Base-by-base conservation (phyloP, 2,329 filamentous ascomycete genomes). In the Penicillium sp. region DNA sequence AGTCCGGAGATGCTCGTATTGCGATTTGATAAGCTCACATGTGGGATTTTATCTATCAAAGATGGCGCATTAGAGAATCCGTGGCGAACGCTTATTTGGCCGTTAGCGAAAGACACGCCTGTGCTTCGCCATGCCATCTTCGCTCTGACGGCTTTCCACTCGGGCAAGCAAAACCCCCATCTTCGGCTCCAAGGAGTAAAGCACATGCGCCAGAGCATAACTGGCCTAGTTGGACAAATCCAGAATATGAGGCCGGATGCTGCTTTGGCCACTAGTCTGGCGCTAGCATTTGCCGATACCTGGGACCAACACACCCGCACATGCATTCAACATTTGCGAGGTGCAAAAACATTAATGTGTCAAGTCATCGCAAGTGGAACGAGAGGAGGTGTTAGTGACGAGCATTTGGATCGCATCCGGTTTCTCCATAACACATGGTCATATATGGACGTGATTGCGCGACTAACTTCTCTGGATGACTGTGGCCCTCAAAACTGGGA, bases 351-450 rank as follows among this genome's bases (percentile, higher is more conserved):
- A 16, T 71, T 89, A 50, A 82, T 89, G 53, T 81, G 83, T 50
- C 81, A 83, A 64, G 83, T 85, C 5, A 71, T 89, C 24, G 71
- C 75, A 54, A 72, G 79, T 63, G 73, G 71, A 7, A 61, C 68
- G 4, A 72, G 72, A 48, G 64, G 67, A 6, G 67, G 63, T 5
- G 55, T 77, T 32, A 67, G 65, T n/a, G 80, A 78, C 4, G 69
- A 78, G 24, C 81, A 84, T 43, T 69, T 83, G 13, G 74, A 78
- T 38, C 76, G 85, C 8, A 74, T 89, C 24, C 83, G 83, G 53
- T 89, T 89, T 63, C 75, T 90, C 18, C 87, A 85, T 72, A 89
- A 89, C 66, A 85, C 84, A 4, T 89, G 85, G 84, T 80, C 89
- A 8, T 90, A 89, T 65, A 87, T 89, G 81, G 86, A 89, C 67